Evolutionary conservation across 2,329 filamentous ascomycete species (phyloP), one percentile per base, ranked within the genome.

Genomic region (Xylaria sp.): DNA sequence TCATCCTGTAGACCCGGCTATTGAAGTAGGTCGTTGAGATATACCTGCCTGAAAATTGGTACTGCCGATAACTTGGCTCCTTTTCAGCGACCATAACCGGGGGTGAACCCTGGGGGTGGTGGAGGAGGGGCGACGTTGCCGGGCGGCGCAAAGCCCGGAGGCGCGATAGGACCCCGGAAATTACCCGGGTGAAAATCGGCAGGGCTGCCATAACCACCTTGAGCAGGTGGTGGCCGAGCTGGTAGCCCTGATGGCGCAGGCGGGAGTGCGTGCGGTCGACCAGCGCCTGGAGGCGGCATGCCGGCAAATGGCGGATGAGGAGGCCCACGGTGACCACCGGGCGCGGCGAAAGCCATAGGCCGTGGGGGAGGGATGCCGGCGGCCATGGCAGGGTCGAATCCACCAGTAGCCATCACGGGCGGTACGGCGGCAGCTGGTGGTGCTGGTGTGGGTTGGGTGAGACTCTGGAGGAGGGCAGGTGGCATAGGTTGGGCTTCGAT

Each of bases 401-500:
- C 74, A 23, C 73, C 71, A 10, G 75, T 72, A 47, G 75, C 73
- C 76, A 79, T 77, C 29, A 66, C 71, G 21, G 76, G 75, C 2
- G 76, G 75, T 9, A 63, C 69, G 40, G 69, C 57, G 23, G 69
- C 57, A 10, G 63, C 69, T 2, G 74, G 61, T 2, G 74, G 67
- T 35, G 76, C 70, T 8, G 75, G 73, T 18, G 75, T 71, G 55
- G 77, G 71, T 42, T 77, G 75, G 25, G 73, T 70, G 35, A 75
- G 75, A 6, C 74, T 78, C 60, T 81, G 84, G 74, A 94, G 87
- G 73, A 97, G 90, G 68, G 90, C 92, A 4, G 92, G 87, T 1
- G 93, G 92, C 60, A 96, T 83, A 25, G 91, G 88, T 77, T 94
- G 92, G 2, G 90, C 87, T 72, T 94, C 91, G 42, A 94, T 92